Evolutionary conservation across 2,329 filamentous ascomycete species (phyloP).

Genomic region (Akanthomyces lecanii): DNA sequence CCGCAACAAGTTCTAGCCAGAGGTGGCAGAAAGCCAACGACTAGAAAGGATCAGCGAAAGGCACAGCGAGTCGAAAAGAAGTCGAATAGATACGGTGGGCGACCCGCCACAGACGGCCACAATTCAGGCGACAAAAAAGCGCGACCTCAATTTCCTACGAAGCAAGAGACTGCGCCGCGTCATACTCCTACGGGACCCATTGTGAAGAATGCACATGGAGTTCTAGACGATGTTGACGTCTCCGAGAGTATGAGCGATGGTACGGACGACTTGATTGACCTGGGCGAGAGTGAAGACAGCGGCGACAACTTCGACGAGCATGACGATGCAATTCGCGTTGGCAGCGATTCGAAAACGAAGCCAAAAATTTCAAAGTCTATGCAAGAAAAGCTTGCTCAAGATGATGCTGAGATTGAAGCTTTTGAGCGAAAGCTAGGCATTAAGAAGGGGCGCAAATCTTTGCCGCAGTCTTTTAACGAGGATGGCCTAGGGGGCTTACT

Average conservation of each 20-base stretch:
- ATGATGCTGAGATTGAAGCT: slow-evolving; percentile 83
- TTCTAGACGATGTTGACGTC: slow-evolving; percentile 5
- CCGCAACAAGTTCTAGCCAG: slow-evolving; percentile 18
- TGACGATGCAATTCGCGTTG: slow-evolving; percentile 21
- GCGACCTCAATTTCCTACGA: not conserved
- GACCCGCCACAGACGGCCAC: slow-evolving; percentile 17
- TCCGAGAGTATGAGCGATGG: slow-evolving; percentile 5
- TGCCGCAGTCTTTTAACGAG: slow-evolving; percentile 70
- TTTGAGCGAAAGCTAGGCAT: slow-evolving; percentile 86
- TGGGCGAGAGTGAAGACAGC: slow-evolving; percentile 22
- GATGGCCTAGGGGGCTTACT: slow-evolving; percentile 80
- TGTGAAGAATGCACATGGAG: not conserved
- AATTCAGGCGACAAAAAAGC: slow-evolving; percentile 18
- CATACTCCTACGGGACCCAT: not conserved
- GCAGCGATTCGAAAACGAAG: slow-evolving; percentile 25
- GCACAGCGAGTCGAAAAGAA: slow-evolving; percentile 61
- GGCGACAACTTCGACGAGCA: slow-evolving; percentile 22
- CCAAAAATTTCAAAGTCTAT: slow-evolving; percentile 34
- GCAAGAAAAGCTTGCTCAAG: slow-evolving; percentile 66
- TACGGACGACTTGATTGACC: slow-evolving; percentile 13
- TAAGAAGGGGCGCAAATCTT: slow-evolving; percentile 67
- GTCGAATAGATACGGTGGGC: slow-evolving; percentile 29
- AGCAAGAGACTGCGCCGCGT: slow-evolving; percentile 6
- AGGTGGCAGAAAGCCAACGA: slow-evolving; percentile 21
- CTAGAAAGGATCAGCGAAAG: slow-evolving; percentile 64